Base-by-base conservation (phyloP, 2,329 filamentous ascomycete species). In the Tolypocladium tropicale region DNA sequence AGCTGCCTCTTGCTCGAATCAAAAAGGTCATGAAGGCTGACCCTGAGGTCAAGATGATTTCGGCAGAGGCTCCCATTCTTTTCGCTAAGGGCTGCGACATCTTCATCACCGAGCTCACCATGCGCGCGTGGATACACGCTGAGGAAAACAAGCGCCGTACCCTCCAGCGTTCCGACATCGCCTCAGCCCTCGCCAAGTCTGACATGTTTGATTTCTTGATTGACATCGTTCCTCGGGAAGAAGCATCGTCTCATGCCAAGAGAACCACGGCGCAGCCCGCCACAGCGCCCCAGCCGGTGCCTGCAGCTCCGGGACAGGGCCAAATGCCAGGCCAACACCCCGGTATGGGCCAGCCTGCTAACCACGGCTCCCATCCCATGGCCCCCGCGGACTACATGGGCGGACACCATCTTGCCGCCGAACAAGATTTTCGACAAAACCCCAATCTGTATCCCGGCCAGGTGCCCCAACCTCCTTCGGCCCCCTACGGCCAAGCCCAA, bases 1-100 rank as follows among this genome's bases (percentile, higher is more conserved):
- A 97, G 72, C 80, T 99, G 41, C 94, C 94, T 2, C 80, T 99
- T 43, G 94, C 94, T n/a, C 88, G 94, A 55, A 99, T 99, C 77
- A 99, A 99, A 79, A 99, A 99, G 73, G 94, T 99, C 62, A 99
- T 99, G 94, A 99, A 99, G 76, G 94, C 94, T 1, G 94, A 99
- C 64, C 94, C 94, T 0, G 94, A 99, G 67, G 94, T 99, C 52
- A 99, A 99, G 78, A 99, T 99, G 94, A 99, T 99, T 60, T 97
- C 92, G 4, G 94, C 94, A 10, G 94, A 99, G 74, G 94, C 94
- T 2, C 94, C 94, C 1, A 99, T 99, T 64, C 79, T 99, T 16
- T 99, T 99, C 67, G 94, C 94, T 53, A 99, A 99, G 74, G 94
- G 93, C 39, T 97, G 94, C 73, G 94, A 99, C 69, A 96, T 97